These are phyloP conservation scores for Dioscorea alata DNA, from an alignment of 106 monocot genomes.

Conservation along the genomic window DNA sequence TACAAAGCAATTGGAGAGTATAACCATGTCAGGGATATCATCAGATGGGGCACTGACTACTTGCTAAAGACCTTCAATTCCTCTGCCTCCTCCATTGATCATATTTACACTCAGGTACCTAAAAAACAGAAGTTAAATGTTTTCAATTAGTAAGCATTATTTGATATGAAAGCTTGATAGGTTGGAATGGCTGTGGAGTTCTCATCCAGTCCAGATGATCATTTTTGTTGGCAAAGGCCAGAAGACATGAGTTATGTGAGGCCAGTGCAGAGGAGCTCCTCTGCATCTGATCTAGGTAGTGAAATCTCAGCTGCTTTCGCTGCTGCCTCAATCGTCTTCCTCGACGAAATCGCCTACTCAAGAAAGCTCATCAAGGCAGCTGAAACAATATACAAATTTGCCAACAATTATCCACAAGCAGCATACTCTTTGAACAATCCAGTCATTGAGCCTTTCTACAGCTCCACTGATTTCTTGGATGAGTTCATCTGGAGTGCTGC, in stretches of 20 bases:
- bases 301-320: constrained; percentile 1
- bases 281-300: background rate
- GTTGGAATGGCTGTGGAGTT: background rate
- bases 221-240: constrained; percentile 12
- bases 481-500: constrained; percentile 51
- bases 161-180: background rate
- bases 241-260: constrained; percentile 7
- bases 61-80: constrained; percentile 48
- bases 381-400: constrained; percentile 30
- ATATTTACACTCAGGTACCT: constrained; percentile 25
- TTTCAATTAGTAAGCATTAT: background rate
- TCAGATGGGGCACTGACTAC: constrained; percentile 51
- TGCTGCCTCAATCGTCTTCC: constrained; percentile 5
- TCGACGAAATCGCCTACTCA: background rate
- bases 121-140: background rate
- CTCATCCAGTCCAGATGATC: constrained; percentile 7
- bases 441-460: constrained; percentile 35
- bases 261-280: background rate
- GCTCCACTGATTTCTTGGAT: constrained; percentile 54
- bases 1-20: constrained; percentile 41
- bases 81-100: constrained; percentile 29
- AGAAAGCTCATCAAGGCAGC: constrained; percentile 36
- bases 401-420: constrained; percentile 12
- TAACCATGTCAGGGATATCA: constrained; percentile 36
- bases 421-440: constrained; percentile 21